Percentiles rank a stretch among this genome's conserved stretches.
phyloP scores from a whole-genome alignment of 257 asterid species.

The Dorcoceras hygrometricum region DNA sequence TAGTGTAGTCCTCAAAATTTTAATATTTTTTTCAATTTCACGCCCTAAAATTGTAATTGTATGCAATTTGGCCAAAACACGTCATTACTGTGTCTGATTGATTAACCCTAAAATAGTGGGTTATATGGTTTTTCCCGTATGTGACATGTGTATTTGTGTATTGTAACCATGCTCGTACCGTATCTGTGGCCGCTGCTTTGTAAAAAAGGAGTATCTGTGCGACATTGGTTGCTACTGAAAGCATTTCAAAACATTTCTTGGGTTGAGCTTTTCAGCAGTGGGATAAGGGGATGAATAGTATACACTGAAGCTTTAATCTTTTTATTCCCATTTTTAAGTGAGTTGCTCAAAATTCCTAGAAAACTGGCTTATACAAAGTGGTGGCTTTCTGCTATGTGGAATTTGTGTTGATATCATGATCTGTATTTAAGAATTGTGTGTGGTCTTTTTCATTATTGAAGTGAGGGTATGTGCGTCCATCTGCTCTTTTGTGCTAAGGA shows the following conservation, averaged over 20 bases:
- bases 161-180: too few species aligned
- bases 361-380: background rate
- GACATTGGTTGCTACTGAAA: constrained; percentile 2
- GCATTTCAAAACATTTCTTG: constrained; percentile 2
- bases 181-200: too few species aligned
- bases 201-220: too few species aligned
- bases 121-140: too few species aligned
- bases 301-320: background rate
- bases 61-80: too few species aligned
- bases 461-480: background rate
- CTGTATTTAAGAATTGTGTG: background rate
- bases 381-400: background rate
- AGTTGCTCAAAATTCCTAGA: background rate
- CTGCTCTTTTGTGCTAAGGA: background rate
- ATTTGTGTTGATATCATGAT: background rate
- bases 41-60: too few species aligned
- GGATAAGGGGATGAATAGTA: background rate
- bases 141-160: too few species aligned
- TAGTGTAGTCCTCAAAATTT: too few species aligned
- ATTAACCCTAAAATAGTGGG: too few species aligned
- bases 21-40: too few species aligned
- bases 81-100: too few species aligned
- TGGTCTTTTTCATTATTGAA: background rate
- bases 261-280: constrained; percentile 17
- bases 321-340: background rate